These are phyloP conservation scores for Aureobasidium subglaciale DNA, from an alignment of 2,329 filamentous ascomycete genomes.

Conservation along the genomic window DNA sequence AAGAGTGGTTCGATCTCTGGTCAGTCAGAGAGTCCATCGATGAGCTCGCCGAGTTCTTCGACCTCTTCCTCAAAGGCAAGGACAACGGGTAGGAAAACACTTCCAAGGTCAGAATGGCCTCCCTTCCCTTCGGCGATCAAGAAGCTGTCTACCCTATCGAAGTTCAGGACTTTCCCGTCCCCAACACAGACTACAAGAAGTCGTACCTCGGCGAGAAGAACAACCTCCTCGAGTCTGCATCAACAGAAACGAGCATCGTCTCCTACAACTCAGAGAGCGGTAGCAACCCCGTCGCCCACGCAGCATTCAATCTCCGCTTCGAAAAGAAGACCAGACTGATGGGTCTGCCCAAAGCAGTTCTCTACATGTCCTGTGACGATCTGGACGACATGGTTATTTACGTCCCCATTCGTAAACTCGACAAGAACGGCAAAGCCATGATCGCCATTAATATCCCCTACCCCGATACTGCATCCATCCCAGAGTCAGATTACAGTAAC, in stretches of 20 bases:
- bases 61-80: conserved; percentile 36
- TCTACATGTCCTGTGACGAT: conserved; percentile 39
- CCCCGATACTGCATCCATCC: conserved; percentile 50
- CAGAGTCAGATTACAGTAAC: conserved; percentile 39
- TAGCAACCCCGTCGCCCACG: conserved; percentile 18
- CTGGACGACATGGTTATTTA: conserved; percentile 41
- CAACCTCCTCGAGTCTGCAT: not conserved
- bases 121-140: conserved; percentile 30
- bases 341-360: conserved; percentile 39
- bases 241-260: conserved; percentile 13
- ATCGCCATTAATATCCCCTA: conserved; percentile 37
- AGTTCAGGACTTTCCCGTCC: conserved; percentile 4
- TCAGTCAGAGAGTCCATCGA: conserved; percentile 24
- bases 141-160: conserved; percentile 19
- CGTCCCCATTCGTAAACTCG: conserved; percentile 39
- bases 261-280: conserved; percentile 30
- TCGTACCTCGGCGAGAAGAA: conserved; percentile 3
- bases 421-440: conserved; percentile 36
- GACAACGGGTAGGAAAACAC: conserved; percentile 42
- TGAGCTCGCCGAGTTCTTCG: conserved; percentile 38
- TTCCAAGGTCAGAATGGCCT: conserved; percentile 36
- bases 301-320: conserved; percentile 36
- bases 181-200: conserved; percentile 4
- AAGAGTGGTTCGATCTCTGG: conserved; percentile 41
- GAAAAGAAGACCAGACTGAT: conserved; percentile 32